phyloP scores from a whole-genome alignment of 2,329 filamentous ascomycete species.

The Grosmannia huntii region DNA sequence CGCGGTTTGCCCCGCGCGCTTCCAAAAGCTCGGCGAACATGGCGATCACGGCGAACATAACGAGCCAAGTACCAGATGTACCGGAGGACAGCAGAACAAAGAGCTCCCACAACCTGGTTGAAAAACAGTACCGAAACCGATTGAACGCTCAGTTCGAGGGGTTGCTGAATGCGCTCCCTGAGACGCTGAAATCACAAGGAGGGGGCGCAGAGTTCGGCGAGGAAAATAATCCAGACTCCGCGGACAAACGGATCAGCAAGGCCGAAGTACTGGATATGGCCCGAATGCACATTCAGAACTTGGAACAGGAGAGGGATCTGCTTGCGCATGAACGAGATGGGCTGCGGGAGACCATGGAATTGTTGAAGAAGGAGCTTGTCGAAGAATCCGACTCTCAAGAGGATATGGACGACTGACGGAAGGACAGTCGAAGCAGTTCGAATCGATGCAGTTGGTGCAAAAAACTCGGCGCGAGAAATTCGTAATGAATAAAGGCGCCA shows the following conservation, averaged over 20 bases:
- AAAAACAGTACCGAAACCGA: slow-evolving; percentile 13
- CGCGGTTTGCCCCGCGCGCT: slow-evolving; percentile 19
- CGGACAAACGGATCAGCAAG: slow-evolving; percentile 22
- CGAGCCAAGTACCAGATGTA: slow-evolving; percentile 15
- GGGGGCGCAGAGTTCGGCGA: neutral
- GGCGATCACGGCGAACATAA: slow-evolving; percentile 13
- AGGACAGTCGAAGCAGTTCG: neutral
- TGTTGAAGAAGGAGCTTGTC: slow-evolving; percentile 7
- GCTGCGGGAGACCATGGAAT: slow-evolving; percentile 10
- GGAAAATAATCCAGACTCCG: slow-evolving; percentile 7
- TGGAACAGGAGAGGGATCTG: slow-evolving; percentile 18
- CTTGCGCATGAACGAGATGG: slow-evolving; percentile 19
- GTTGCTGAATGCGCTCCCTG: slow-evolving; percentile 11
- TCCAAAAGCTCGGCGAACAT: slow-evolving; percentile 16
- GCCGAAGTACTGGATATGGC: slow-evolving; percentile 24
- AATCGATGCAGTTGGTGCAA: neutral
- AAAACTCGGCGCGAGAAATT: neutral
- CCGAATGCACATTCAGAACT: slow-evolving; percentile 18
- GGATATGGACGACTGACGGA: neutral
- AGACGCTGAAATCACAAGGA: slow-evolving; percentile 1
- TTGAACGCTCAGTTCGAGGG: slow-evolving; percentile 12
- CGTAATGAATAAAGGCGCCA: neutral
- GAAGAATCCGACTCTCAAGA: neutral
- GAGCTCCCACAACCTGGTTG: slow-evolving; percentile 11
- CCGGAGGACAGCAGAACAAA: slow-evolving; percentile 4